Conservation (phyloP, 331 rosid species). For the Quercus tomentella region DNA sequence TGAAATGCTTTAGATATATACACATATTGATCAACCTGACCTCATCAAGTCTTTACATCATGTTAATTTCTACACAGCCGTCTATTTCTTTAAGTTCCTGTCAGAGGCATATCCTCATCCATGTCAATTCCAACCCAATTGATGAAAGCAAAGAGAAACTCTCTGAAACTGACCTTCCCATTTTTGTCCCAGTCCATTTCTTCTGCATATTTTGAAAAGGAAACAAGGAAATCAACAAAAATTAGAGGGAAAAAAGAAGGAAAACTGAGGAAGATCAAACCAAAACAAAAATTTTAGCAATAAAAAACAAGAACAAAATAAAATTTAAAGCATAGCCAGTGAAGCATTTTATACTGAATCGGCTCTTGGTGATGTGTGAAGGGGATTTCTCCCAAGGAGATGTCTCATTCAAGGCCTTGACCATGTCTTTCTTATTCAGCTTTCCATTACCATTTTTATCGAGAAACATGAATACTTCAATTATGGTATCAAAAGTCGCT, state of each 20-base stretch:
- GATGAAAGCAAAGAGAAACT: slow-evolving; percentile 83
- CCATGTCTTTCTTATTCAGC: slow-evolving; percentile 72
- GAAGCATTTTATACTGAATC: slow-evolving; percentile 59
- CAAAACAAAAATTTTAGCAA: background rate
- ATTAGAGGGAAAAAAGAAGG: background rate
- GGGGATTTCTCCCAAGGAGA: slow-evolving; percentile 76
- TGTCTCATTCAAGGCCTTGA: slow-evolving; percentile 63
- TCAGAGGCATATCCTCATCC: slow-evolving; percentile 43
- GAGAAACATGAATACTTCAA: slow-evolving; percentile 70
- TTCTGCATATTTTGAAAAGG: slow-evolving; percentile 30
- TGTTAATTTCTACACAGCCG: background rate
- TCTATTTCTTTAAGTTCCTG: slow-evolving; percentile 6
- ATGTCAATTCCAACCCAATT: slow-evolving; percentile 79
- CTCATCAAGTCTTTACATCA: slow-evolving; percentile 5
- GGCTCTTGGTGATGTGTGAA: slow-evolving; percentile 40
- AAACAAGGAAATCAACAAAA: background rate
- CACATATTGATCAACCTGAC: slow-evolving; percentile 12
- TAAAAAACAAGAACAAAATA: background rate
- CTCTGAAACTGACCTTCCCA: slow-evolving; percentile 74
- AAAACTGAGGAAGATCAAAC: background rate
- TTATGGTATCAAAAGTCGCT: slow-evolving; percentile 59
- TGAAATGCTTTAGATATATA: background rate
- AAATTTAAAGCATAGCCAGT: slow-evolving; percentile 2
- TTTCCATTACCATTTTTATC: slow-evolving; percentile 80
- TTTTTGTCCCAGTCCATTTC: slow-evolving; percentile 91